Conservation (phyloP, 2,329 filamentous ascomycete species). For the Aschersonia sp. region DNA sequence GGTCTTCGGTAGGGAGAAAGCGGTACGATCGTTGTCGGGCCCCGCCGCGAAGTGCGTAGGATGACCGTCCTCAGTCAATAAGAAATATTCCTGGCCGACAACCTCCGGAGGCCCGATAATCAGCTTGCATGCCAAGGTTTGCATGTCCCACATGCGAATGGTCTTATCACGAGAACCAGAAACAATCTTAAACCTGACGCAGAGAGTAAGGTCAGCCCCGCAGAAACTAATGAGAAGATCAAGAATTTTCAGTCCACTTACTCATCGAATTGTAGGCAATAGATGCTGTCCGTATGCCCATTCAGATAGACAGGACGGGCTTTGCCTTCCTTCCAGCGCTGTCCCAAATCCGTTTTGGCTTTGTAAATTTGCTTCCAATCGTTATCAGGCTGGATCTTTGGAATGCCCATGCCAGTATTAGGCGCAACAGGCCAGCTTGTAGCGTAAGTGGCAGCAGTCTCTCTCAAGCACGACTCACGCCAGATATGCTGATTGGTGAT, state of each 20-base stretch:
- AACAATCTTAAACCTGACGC: slow-evolving; percentile 73
- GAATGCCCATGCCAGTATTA: slow-evolving; percentile 42
- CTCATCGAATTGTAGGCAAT: slow-evolving; percentile 97
- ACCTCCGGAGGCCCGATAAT: slow-evolving; percentile 70
- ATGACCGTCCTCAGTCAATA: slow-evolving; percentile 35
- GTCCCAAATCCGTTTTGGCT: slow-evolving; percentile 59
- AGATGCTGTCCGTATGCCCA: slow-evolving; percentile 90
- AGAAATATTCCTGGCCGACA: slow-evolving; percentile 34
- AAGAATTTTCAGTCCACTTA: slow-evolving; percentile 27
- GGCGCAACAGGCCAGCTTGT: slow-evolving; percentile 37
- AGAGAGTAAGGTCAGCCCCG: slow-evolving; percentile 1
- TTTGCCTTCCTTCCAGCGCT: slow-evolving; percentile 65
- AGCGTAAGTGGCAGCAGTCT: slow-evolving; percentile 46
- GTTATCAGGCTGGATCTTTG: slow-evolving; percentile 41
- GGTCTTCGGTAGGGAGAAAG: slow-evolving; percentile 35
- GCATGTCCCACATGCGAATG: slow-evolving; percentile 91
- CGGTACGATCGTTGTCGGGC: slow-evolving; percentile 29
- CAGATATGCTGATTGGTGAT: slow-evolving; percentile 43
- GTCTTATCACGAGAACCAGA: slow-evolving; percentile 93
- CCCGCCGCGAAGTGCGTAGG: slow-evolving; percentile 41
- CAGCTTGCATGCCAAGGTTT: slow-evolving; percentile 69
- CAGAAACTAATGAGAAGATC: not conserved
- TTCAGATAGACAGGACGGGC: slow-evolving; percentile 79
- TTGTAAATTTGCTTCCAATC: slow-evolving; percentile 81
- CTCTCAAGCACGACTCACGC: slow-evolving; percentile 47